Percentiles rank a stretch among this genome's conserved stretches.
phyloP scores from a whole-genome alignment of 805 yeast species.

The Scheffersomyces coipomensis region DNA sequence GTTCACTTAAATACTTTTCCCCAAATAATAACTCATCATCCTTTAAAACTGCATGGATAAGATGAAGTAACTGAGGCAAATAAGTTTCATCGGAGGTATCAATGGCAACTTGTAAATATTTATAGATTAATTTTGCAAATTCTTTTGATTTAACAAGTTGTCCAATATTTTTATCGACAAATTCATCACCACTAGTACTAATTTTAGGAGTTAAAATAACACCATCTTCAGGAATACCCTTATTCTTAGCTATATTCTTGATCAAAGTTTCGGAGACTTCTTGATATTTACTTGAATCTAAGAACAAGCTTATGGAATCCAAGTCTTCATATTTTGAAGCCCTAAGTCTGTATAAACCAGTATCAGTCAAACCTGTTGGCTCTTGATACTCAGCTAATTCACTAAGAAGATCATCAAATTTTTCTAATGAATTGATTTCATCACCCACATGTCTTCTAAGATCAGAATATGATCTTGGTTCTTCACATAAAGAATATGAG shows the following conservation, averaged over 20 bases:
- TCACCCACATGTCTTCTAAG: constrained; percentile 28
- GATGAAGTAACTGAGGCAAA: constrained; percentile 61
- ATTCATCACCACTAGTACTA: constrained; percentile 22
- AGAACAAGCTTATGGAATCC: constrained; percentile 58
- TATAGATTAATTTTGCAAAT: constrained; percentile 58
- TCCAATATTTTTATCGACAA: constrained; percentile 43
- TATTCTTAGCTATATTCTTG: constrained; percentile 39
- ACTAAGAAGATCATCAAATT: constrained; percentile 50
- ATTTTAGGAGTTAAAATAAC: constrained; percentile 51
- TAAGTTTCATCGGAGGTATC: constrained; percentile 51
- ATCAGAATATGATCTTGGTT: constrained; percentile 55
- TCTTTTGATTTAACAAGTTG: constrained; percentile 48
- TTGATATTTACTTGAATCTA: constrained; percentile 50
- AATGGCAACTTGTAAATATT: constrained; percentile 54
- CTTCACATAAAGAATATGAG: constrained; percentile 49
- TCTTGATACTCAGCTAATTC: constrained; percentile 65
- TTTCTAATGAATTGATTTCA: constrained; percentile 31
- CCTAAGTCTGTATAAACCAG: constrained; percentile 69
- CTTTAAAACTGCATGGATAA: constrained; percentile 61
- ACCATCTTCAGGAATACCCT: constrained; percentile 35
- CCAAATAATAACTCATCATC: constrained; percentile 50
- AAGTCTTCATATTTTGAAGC: constrained; percentile 50
- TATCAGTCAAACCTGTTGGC: constrained; percentile 57
- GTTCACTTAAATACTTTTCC: constrained; percentile 34
- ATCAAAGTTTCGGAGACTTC: constrained; percentile 49